Evolutionary conservation across 1,284 basidiomycete genomes (phyloP).

Genomic region (Heimioporus punctisporus): DNA sequence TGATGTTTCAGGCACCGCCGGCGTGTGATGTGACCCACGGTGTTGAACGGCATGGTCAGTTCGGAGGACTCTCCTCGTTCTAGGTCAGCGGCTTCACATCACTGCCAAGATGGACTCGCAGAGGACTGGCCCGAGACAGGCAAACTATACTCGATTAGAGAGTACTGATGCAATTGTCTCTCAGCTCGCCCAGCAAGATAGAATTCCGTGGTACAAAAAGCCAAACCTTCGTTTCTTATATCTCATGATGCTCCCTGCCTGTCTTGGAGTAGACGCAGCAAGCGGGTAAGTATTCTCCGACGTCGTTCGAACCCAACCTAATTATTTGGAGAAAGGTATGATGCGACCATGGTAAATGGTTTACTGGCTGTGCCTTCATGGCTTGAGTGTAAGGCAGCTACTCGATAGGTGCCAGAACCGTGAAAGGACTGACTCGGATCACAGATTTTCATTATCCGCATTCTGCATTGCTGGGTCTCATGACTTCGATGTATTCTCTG

Average conservation of each 20-base stretch:
- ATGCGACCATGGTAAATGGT: conserved; percentile 13
- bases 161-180: conserved; percentile 41
- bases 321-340: conserved; percentile 5
- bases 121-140: too few relatives aligned
- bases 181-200: conserved; percentile 46
- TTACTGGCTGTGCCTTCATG: conserved; percentile 21
- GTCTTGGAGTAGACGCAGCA: conserved; percentile 63
- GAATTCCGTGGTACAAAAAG: conserved; percentile 56
- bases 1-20: too few relatives aligned
- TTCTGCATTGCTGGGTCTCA: conserved; percentile 7
- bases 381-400: conserved; percentile 5
- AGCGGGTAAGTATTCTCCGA: conserved; percentile 48
- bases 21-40: too few relatives aligned
- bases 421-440: too few relatives aligned
- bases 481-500: neutral
- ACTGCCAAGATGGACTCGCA: too few relatives aligned
- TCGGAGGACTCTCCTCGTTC: too few relatives aligned
- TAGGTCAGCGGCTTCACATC: too few relatives aligned
- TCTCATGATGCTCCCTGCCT: conserved; percentile 55
- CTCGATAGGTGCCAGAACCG: too few relatives aligned
- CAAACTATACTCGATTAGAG: too few relatives aligned
- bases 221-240: conserved; percentile 36
- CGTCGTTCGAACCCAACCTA: neutral
- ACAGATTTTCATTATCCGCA: conserved; percentile 3
- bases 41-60: too few relatives aligned